Percentiles rank a stretch among this genome's conserved stretches.
phyloP scores from a whole-genome alignment of 306 rosid genomes.

The Hylodesmum podocarpum region DNA sequence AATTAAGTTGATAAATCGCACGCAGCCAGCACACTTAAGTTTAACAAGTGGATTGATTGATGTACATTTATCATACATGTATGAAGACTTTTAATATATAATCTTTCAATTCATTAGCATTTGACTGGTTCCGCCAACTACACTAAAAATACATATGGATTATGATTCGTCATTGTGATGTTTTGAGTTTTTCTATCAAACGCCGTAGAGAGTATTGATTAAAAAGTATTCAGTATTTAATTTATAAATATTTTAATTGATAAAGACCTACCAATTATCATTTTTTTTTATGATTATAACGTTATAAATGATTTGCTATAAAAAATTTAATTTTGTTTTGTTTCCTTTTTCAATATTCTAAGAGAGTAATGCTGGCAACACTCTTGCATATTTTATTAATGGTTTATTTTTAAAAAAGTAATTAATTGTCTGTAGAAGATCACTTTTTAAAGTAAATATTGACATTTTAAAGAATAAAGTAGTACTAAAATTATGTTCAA shows the following conservation, averaged over 20 bases:
- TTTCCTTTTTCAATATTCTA: background rate
- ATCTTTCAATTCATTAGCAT: background rate
- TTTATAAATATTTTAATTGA: background rate
- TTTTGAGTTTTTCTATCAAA: background rate
- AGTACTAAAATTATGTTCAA: background rate
- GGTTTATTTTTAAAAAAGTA: background rate
- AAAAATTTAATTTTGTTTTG: background rate
- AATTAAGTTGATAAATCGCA: background rate
- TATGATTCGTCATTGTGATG: background rate
- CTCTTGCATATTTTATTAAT: background rate
- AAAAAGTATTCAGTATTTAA: background rate
- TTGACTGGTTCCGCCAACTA: background rate
- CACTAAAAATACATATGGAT: background rate
- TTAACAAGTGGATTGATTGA: background rate
- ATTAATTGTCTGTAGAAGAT: background rate
- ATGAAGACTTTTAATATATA: background rate
- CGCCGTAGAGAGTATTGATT: background rate
- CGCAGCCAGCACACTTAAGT: background rate
- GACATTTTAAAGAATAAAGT: background rate
- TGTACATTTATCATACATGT: background rate
- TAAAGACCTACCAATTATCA: background rate
- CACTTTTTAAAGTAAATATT: background rate
- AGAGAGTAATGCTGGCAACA: background rate
- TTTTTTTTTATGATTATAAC: background rate
- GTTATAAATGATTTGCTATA: background rate